Evolutionary conservation across 805 yeast genomes (phyloP), one percentile per base, ranked within the genome.

Genomic region (Yarrowia sp.): DNA sequence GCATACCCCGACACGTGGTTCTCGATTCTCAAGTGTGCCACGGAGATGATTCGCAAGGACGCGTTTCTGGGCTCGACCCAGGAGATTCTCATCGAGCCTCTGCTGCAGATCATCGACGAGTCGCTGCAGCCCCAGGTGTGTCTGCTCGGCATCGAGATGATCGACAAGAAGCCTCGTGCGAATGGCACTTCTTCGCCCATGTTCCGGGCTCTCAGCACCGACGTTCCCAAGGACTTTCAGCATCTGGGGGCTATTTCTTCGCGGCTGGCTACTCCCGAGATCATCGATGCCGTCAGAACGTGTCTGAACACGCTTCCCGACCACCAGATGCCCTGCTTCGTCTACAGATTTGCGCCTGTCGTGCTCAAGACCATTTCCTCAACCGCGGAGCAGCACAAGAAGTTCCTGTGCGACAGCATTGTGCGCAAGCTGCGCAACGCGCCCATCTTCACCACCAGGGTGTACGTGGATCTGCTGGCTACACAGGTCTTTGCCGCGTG

Each of bases 41-140:
- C 42, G 1, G 58, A 51, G 22, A 21, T 51, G 42, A 51, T 51
- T 18, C 24, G 32, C 7, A 51, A 25, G 16, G 58, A 51, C 18
- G 31, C 58, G 7, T 51, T 51, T 18, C 27, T 51, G 19, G 58
- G 58, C 2, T 51, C 58, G 4, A 22, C 32, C 3, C 58, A 51
- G 42, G 58, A 51, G 9, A 21, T 51, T n/a, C 58, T 51, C 18
- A 51, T 51, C n/a, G 58, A 51, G 13, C 58, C 58, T 16, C 42
- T 51, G 4, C 42, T 51, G 2, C 58, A 51, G 36, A 13, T 33
- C 31, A 35, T 51, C 6, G 31, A 51, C 24, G 29, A 33, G 22
- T 33, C 31, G 9, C 42, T 51, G 9, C 42, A 33, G 12, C 33
- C 16, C 16, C 38, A 33, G 13, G 58, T 51, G 31, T 33, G 41